phyloP scores from a whole-genome alignment of 805 yeast species.

The Tetrapisispora phaffii region DNA sequence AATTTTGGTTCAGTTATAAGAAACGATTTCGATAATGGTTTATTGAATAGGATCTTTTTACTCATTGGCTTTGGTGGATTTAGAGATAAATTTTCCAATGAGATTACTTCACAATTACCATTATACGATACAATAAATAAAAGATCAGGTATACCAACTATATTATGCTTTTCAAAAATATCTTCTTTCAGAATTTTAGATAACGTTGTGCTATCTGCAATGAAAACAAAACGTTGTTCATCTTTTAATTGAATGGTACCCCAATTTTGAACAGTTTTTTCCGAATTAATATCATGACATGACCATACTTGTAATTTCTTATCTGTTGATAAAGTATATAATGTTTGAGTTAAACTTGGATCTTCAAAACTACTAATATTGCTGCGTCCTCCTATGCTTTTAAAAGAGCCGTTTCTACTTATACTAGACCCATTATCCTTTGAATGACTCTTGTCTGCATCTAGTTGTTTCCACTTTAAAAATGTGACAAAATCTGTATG shows the following conservation, averaged over 20 bases:
- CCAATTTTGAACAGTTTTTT: constrained; percentile 48
- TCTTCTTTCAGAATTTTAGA: constrained; percentile 16
- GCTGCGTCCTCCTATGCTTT: constrained; percentile 24
- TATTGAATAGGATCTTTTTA: constrained; percentile 31
- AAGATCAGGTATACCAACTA: constrained; percentile 33
- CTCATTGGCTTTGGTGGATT: constrained; percentile 47
- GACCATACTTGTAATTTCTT: constrained; percentile 58
- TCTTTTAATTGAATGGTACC: constrained; percentile 34
- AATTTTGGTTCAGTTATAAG: constrained; percentile 28
- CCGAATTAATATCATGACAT: constrained; percentile 50
- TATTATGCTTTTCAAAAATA: constrained; percentile 4
- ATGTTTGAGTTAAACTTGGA: constrained; percentile 32
- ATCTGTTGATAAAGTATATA: constrained; percentile 60
- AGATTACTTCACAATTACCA: constrained; percentile 37
- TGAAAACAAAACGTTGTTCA: constrained; percentile 27
- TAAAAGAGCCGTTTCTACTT: background rate
- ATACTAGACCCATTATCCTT: background rate
- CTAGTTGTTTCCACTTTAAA: constrained; percentile 43
- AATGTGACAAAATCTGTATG: constrained; percentile 51
- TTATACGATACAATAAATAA: constrained; percentile 33
- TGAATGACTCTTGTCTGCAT: background rate
- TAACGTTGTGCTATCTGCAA: constrained; percentile 35
- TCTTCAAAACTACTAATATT: constrained; percentile 3
- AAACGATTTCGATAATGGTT: constrained; percentile 16
- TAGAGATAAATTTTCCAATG: constrained; percentile 41